Evolutionary conservation across 202 grass and related monocot species (phyloP).

Genomic region (Setaria italica): DNA sequence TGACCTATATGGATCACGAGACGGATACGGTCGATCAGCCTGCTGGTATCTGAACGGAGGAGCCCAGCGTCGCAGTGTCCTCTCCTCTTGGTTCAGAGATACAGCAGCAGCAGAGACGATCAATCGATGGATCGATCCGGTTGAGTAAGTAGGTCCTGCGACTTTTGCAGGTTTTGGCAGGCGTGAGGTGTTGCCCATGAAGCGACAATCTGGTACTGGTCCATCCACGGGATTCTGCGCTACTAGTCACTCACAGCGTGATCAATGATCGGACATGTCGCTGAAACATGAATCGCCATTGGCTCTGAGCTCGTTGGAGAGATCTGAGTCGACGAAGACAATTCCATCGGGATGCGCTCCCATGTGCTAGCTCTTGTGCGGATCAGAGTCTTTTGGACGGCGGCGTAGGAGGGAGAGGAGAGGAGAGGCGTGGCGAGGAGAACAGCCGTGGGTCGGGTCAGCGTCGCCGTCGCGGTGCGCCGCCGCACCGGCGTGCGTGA

Average conservation of each 20-base stretch:
- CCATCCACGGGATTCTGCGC: background rate
- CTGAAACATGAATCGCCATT: background rate
- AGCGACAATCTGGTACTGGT: slow-evolving; percentile 17
- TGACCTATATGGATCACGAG: background rate
- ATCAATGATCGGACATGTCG: background rate
- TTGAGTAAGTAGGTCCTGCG: too few relatives aligned
- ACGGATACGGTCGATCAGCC: background rate
- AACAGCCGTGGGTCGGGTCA: background rate
- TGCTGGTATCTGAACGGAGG: background rate
- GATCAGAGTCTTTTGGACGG: too few relatives aligned
- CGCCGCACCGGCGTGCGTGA: too few relatives aligned
- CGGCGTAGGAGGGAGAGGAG: too few relatives aligned
- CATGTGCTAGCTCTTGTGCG: background rate
- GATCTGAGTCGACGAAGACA: background rate
- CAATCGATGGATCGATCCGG: too few relatives aligned
- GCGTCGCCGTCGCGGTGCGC: too few relatives aligned
- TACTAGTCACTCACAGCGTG: background rate
- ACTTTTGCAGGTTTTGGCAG: background rate
- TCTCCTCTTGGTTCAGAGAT: background rate
- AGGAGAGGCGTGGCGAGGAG: background rate
- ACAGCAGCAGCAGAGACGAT: too few relatives aligned
- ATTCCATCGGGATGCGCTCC: background rate
- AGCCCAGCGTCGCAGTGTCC: background rate
- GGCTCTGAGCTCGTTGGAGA: background rate
- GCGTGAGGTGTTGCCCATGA: slow-evolving; percentile 29